Base-by-base conservation (phyloP, 345 rosid species). In the Lumnitzera racemosa region DNA sequence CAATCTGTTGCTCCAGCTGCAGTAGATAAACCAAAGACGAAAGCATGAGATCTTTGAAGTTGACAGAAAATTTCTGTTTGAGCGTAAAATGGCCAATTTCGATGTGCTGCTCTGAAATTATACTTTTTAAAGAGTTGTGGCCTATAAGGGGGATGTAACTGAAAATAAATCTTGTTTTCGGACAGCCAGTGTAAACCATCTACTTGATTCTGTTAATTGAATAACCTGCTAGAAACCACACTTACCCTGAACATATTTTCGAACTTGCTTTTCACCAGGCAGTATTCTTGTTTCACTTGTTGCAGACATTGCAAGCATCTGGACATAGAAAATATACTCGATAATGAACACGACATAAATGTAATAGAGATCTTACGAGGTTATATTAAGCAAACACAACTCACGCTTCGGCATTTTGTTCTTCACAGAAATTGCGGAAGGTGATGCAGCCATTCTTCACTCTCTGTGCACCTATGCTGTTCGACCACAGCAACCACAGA, bases 391-490 rank as follows among this genome's bases (percentile, higher is more conserved):
- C 43, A 36, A 27, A 27, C 43, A 36, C 43, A 17, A 62, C 96
- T 77, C 61, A 92, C 98, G 59, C 86, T 66, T 87, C 94, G 52
- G 67, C 58, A 62, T 89, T 89, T 71, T 85, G 94, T 61, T 81
- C 90, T 63, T 89, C 96, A 16, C 94, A 89, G 72, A 72, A 83
- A 74, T 41, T 81, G 69, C 95, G 96, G 69, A 92, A 87, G 46
- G 80, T 81, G 58, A 92, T 67, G 69, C 98, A 89, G 62, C 76
- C 85, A 70, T 86, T 85, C 65, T 84, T 89, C 43, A 89, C 87
- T 76, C 96, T 85, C 66, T 81, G 85, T 59, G 97, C 98, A 51
- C 96, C 98, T 55, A 89, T 84, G 83, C 98, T 92, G 94, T 36
- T 36, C 78, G 9, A 72, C 11, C 49, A 77, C 59, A 59, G 53